A percentile compares a stretch with the other conserved stretches of the same genome.
phyloP scores from a whole-genome alignment of 805 yeast genomes.

The Dipodascopsis uninucleata region DNA sequence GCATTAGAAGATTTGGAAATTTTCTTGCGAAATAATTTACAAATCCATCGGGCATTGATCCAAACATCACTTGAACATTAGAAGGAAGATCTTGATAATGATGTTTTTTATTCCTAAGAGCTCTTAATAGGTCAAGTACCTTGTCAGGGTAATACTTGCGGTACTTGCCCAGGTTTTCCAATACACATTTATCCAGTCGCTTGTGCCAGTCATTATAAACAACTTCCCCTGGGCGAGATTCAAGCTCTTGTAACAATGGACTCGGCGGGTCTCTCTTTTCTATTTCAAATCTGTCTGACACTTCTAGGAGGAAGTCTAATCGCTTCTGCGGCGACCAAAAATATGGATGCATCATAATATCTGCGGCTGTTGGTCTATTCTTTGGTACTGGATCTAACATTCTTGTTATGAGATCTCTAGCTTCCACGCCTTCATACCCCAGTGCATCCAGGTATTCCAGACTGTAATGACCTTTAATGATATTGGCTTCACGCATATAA shows the following conservation, averaged over 20 bases:
- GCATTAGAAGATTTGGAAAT: conserved; percentile 79
- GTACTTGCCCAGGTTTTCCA: conserved; percentile 83
- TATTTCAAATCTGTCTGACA: conserved; percentile 86
- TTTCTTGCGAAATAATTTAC: conserved; percentile 66
- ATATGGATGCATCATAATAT: conserved; percentile 75
- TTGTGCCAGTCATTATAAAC: conserved; percentile 73
- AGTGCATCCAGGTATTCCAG: conserved; percentile 46
- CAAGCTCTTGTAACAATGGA: conserved; percentile 52
- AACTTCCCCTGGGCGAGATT: conserved; percentile 43
- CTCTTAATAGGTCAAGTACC: conserved; percentile 81
- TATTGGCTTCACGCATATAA: conserved; percentile 82
- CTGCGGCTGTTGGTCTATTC: conserved; percentile 64
- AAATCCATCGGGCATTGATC: conserved; percentile 81
- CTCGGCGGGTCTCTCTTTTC: conserved; percentile 80
- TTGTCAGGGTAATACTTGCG: conserved; percentile 78
- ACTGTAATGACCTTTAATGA: conserved; percentile 61
- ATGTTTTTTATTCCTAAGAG: conserved; percentile 88
- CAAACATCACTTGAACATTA: conserved; percentile 59
- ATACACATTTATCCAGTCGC: conserved; percentile 65
- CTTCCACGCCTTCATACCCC: conserved; percentile 52
- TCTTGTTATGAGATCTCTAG: conserved; percentile 61
- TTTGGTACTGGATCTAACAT: conserved; percentile 73
- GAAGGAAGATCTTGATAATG: conserved; percentile 87
- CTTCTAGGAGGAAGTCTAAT: conserved; percentile 77
- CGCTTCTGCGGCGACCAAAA: conserved; percentile 78